Base-by-base conservation (phyloP, 805 yeast species). In the Saturnispora serradocipensis region DNA sequence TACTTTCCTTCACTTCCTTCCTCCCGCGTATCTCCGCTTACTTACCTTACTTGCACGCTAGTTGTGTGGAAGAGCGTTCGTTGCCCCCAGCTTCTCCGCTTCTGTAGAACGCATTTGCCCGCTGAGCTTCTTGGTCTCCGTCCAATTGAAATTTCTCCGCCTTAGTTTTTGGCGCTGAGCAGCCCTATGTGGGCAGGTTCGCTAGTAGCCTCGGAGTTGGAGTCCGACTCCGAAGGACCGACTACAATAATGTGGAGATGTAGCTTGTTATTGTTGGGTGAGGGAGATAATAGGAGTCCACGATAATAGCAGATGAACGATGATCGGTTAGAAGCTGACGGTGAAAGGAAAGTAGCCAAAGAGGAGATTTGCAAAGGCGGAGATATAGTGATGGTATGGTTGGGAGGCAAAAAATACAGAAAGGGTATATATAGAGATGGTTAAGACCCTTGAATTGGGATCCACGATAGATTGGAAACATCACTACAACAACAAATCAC, bases 151-250 rank as follows among this genome's bases (percentile, higher is more conserved):
- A 30, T 30, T 30, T 10, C 34, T 13, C 34, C 34, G 34, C 34
- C 11, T 30, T 13, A 13, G 4, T 30, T 13, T 30, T 10, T 10
- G 15, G 20, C 24, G 42, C 42, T 38, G 42, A 38, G 42, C 42
- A 38, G 13, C 5, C 4, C 7, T 7, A 38, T 11, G 22, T 13
- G 18, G 40, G 18, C 22, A 36, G n/a, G 13, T 15, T 24, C 22
- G 24, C 20, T 42, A 1, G 38, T 18, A 36, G 43, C 8, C 43
- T 20, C 38, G 53, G 47, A 43, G 32, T 15, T 15, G 50, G 53
- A 8, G 49, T 50, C 20, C 34, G 25, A 40, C 30, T 40, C 44
- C 27, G 44, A 25, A 40, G 44, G 44, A 38, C 47, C 27, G 43
- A 42, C 28, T 30, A 30, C 15, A 30, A 30, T 30, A 30, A 30